These are phyloP conservation scores for Agaricus blazei DNA, from an alignment of 768 basidiomycete species.

Conservation along the genomic window DNA sequence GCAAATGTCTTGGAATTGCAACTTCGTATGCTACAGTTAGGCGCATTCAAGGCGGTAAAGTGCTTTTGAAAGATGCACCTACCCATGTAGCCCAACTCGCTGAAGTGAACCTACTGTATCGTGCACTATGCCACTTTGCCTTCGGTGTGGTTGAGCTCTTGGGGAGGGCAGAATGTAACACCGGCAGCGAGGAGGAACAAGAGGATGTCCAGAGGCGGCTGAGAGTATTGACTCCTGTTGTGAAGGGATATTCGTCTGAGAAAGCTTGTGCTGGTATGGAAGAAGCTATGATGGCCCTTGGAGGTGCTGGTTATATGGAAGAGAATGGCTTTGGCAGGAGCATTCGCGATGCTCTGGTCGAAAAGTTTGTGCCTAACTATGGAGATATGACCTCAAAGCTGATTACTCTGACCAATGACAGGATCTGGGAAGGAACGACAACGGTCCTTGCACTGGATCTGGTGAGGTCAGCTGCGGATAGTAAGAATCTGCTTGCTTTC, in stretches of 20 bases:
- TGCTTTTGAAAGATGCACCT: conserved; percentile 47
- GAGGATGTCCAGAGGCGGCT: conserved; percentile 47
- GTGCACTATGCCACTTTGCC: conserved; percentile 57
- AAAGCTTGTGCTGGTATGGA: conserved; percentile 61
- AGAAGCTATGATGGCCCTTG: conserved; percentile 68
- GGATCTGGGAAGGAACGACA: conserved; percentile 78
- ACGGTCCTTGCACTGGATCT: conserved; percentile 68
- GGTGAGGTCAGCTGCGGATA: conserved; percentile 46
- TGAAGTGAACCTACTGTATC: conserved; percentile 54
- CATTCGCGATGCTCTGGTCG: conserved; percentile 67
- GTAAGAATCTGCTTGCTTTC: conserved; percentile 40
- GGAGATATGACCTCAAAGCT: not conserved
- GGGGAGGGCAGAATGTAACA: conserved; percentile 56
- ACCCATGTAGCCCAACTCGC: conserved; percentile 66
- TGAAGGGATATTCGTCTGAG: conserved; percentile 68
- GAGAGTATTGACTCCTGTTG: conserved; percentile 61
- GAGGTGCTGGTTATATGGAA: conserved; percentile 82
- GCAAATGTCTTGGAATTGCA: conserved; percentile 61
- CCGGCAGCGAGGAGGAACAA: conserved; percentile 24
- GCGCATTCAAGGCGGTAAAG: conserved; percentile 43
- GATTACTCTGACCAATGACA: conserved; percentile 14
- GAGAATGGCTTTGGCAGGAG: conserved; percentile 68
- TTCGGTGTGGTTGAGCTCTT: conserved; percentile 57
- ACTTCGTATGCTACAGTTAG: conserved; percentile 60
- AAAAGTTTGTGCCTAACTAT: conserved; percentile 39